Percentiles rank a stretch among this genome's conserved stretches.
Conservation (phyloP, 108 stramenopile genomes). For the Schizochytrium sp. region DNA sequence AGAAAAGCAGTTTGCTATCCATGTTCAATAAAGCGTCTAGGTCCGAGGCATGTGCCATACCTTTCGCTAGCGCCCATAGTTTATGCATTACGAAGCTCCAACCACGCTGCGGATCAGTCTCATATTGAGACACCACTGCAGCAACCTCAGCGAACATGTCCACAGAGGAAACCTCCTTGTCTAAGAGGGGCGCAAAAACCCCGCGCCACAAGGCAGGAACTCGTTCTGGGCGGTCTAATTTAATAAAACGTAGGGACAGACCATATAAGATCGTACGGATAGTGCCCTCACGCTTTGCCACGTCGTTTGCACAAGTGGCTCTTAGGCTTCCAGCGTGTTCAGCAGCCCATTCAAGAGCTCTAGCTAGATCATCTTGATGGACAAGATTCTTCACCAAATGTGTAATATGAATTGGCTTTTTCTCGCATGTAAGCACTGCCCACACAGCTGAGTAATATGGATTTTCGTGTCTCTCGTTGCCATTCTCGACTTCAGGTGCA, state of each 20-base stretch:
- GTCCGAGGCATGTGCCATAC: constrained; percentile 21
- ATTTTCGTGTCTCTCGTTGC: background rate
- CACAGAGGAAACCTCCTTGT: no score
- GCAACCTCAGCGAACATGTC: constrained; percentile 17
- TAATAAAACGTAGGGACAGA: background rate
- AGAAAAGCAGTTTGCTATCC: background rate
- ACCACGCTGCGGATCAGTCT: background rate
- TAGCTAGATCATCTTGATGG: background rate
- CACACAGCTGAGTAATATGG: constrained; percentile 46
- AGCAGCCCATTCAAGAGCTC: constrained; percentile 35
- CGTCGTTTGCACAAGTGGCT: constrained; percentile 42
- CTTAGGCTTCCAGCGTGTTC: background rate
- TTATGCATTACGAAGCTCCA: background rate
- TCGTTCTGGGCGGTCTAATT: background rate
- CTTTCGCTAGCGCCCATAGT: constrained; percentile 56
- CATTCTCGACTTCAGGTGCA: background rate
- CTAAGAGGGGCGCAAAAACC: constrained; percentile 19
- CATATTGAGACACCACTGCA: background rate
- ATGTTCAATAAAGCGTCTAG: background rate
- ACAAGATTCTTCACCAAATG: background rate
- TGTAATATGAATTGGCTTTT: constrained; percentile 15
- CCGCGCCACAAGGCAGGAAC: constrained; percentile 22
- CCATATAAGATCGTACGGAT: background rate
- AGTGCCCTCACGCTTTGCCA: background rate
- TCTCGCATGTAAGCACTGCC: constrained; percentile 33